These are phyloP conservation scores for Batrachochytrium dendrobatidis DNA, from an alignment of 371 early-diverging fungal genomes.

Conservation along the genomic window DNA sequence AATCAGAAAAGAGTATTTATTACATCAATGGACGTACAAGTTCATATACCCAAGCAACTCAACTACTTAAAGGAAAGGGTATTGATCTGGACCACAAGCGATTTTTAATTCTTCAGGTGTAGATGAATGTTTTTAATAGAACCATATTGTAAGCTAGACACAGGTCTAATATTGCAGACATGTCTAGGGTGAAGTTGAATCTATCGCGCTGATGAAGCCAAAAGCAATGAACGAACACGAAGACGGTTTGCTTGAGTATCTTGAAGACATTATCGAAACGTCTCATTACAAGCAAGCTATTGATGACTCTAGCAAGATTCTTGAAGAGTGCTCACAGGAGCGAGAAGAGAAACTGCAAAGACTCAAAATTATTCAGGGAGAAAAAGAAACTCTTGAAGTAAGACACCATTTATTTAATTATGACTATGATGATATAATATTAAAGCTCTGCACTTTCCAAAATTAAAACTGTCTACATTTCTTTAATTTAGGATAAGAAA, in stretches of 20 bases:
- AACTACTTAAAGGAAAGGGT: conserved; percentile 78
- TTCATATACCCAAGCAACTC: conserved; percentile 78
- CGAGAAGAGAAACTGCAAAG: conserved; percentile 77
- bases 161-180: not conserved
- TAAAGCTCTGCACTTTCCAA: not conserved
- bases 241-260: conserved; percentile 96
- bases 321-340: conserved; percentile 71
- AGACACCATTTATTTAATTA: not conserved
- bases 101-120: conserved; percentile 91
- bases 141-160: not conserved
- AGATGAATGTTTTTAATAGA: not conserved
- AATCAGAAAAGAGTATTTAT: conserved; percentile 38
- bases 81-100: conserved; percentile 99
- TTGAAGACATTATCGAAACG: conserved; percentile 99
- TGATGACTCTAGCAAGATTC: conserved; percentile 55
- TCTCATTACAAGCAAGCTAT: conserved; percentile 83
- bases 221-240: conserved; percentile 88
- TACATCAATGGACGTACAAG: conserved; percentile 65
- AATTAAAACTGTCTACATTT: no score
- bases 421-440: not conserved
- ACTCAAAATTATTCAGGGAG: conserved; percentile 78
- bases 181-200: conserved; percentile 97
- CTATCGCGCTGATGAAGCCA: conserved; percentile 98
- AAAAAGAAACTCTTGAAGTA: conserved; percentile 66
- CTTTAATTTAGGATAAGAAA: not conserved